phyloP scores from a whole-genome alignment of 352 stramenopile species.

The Globisporangium viniferum region DNA sequence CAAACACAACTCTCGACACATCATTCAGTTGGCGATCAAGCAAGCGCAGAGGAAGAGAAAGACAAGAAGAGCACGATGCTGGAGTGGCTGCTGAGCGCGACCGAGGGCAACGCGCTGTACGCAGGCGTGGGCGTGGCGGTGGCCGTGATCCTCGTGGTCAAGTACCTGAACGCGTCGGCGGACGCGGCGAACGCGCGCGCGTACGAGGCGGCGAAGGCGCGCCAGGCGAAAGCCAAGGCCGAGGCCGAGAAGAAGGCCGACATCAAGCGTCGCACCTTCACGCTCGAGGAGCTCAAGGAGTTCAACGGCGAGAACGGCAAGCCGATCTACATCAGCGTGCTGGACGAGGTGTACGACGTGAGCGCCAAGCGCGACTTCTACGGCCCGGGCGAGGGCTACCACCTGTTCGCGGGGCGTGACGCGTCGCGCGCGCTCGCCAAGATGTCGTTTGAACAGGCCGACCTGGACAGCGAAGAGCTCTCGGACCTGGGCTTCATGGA shows the following conservation, averaged over 20 bases:
- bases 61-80: conserved; percentile 1
- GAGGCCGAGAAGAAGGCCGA: conserved; percentile 48
- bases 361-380: conserved; percentile 95
- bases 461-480: conserved; percentile 86
- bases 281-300: conserved; percentile 81
- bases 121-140: conserved; percentile 53
- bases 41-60: background rate
- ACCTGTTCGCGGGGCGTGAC: conserved; percentile 95
- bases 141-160: conserved; percentile 43
- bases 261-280: conserved; percentile 89
- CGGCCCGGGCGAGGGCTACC: conserved; percentile 93
- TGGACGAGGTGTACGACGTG: conserved; percentile 97
- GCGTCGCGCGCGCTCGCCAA: conserved; percentile 93
- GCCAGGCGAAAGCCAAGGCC: conserved; percentile 61
- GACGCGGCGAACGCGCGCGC: conserved; percentile 61
- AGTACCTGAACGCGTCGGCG: conserved; percentile 61
- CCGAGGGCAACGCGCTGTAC: conserved; percentile 26
- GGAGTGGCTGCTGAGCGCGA: conserved; percentile 10
- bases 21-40: background rate
- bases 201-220: conserved; percentile 57
- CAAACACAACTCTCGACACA: background rate
- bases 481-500: conserved; percentile 82
- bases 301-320: conserved; percentile 92
- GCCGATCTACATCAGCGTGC: conserved; percentile 94
- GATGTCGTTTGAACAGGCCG: conserved; percentile 94